Conservation (phyloP, 148 eudicot species). For the Arctostaphylos glauca region DNA sequence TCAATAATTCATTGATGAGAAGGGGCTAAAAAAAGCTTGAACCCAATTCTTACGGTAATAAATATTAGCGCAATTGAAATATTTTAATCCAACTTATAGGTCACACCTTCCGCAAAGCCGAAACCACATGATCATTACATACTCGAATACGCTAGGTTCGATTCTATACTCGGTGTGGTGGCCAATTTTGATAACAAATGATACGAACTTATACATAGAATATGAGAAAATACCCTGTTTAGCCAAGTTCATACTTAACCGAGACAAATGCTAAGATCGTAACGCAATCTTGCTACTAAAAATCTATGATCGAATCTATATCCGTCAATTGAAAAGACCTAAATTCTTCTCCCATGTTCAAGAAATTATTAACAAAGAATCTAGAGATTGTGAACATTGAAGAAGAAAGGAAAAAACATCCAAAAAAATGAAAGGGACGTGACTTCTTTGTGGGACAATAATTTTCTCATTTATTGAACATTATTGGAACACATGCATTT, state of each 20-base stretch:
- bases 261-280: neutral
- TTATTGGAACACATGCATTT: neutral
- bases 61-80: too few species aligned
- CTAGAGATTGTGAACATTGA: neutral
- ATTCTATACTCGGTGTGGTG: neutral
- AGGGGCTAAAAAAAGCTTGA: too few species aligned
- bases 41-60: too few species aligned
- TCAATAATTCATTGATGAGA: too few species aligned
- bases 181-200: neutral
- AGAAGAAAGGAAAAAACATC: neutral
- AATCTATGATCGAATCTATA: too few species aligned
- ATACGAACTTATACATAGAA: neutral
- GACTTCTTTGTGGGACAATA: neutral
- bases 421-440: neutral
- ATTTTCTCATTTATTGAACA: neutral
- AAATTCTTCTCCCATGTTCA: neutral
- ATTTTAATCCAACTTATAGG: neutral
- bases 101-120: neutral
- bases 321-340: neutral
- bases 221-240: neutral
- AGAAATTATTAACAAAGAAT: neutral
- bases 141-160: neutral
- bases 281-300: neutral
- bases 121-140: neutral
- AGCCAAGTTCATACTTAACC: neutral